phyloP scores from a whole-genome alignment of 2,329 filamentous ascomycete genomes.

The Neurospora crassa region DNA sequence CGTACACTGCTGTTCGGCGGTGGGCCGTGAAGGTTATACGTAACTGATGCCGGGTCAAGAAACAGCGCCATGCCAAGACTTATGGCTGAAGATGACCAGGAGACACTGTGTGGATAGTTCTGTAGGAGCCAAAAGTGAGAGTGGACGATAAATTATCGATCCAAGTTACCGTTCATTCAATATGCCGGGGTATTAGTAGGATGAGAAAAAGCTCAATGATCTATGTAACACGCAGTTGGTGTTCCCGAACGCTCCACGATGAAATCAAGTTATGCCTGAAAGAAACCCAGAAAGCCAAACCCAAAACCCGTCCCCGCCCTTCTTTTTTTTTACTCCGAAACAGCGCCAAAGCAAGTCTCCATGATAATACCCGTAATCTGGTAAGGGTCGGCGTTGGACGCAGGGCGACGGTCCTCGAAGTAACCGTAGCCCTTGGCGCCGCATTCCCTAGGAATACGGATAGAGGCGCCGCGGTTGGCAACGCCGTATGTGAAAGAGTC shows the following conservation, averaged over 20 bases:
- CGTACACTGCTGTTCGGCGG: not conserved
- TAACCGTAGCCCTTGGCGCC: conserved; percentile 46
- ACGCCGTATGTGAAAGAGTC: conserved; percentile 91
- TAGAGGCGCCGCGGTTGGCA: conserved; percentile 89
- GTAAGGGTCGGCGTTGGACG: conserved; percentile 74
- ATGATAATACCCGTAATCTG: conserved; percentile 41
- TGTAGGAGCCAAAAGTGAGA: not conserved
- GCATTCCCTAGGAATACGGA: conserved; percentile 63
- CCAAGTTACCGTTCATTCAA: not conserved
- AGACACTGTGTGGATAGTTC: not conserved
- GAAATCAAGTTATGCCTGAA: not conserved
- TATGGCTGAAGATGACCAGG: not conserved
- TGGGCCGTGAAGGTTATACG: not conserved
- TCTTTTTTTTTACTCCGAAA: conserved; percentile 6
- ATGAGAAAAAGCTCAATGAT: not conserved
- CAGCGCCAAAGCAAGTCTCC: conserved; percentile 9
- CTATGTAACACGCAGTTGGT: not conserved
- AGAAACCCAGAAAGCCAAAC: not conserved
- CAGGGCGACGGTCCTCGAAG: conserved; percentile 31
- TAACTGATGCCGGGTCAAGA: not conserved
- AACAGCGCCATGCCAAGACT: not conserved
- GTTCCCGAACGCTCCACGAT: not conserved
- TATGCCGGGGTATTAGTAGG: not conserved
- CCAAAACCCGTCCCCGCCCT: not conserved
- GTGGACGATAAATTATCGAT: not conserved